Evolutionary conservation across 225 moss, liverwort and hornwort genomes (phyloP).

Genomic region (Bryoerythrophyllum caledonicum): DNA sequence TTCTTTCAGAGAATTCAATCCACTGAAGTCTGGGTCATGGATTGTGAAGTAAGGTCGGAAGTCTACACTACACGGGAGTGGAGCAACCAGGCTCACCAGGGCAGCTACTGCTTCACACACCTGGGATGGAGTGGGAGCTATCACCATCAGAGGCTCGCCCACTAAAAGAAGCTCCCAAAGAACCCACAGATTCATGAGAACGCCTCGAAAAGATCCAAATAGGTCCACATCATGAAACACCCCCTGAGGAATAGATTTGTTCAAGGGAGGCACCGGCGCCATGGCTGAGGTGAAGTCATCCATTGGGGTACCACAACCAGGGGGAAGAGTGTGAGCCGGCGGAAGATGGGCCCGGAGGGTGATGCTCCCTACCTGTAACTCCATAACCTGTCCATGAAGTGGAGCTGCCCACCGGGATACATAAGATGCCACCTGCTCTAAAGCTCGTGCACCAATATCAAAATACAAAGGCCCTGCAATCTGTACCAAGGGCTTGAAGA

Average conservation of each 20-base stretch:
- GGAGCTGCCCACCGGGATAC: constrained; percentile 91
- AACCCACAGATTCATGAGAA: constrained; percentile 97
- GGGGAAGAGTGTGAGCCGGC: constrained; percentile 95
- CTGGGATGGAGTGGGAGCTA: constrained; percentile 96
- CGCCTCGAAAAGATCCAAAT: constrained; percentile 94
- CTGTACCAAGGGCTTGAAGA: constrained; percentile 94
- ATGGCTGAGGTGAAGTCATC: constrained; percentile 98
- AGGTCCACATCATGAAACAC: constrained; percentile 96
- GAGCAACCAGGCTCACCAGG: constrained; percentile 89
- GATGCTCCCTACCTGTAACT: constrained; percentile 72
- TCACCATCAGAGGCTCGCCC: constrained; percentile 89
- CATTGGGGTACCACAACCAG: constrained; percentile 92
- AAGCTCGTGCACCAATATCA: constrained; percentile 86
- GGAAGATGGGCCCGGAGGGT: constrained; percentile 85
- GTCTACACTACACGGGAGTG: constrained; percentile 95
- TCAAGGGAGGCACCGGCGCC: constrained; percentile 83
- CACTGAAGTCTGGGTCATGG: constrained; percentile 93
- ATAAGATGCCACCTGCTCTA: constrained; percentile 76
- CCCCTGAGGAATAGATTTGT: constrained; percentile 86
- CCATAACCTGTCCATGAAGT: constrained; percentile 94
- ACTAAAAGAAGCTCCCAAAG: constrained; percentile 97
- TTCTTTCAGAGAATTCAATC: constrained; percentile 83
- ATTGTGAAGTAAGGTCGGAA: constrained; percentile 98
- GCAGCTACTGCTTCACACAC: constrained; percentile 95
- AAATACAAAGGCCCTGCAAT: constrained; percentile 93